These are phyloP conservation scores for Aureobasidium subglaciale DNA, from an alignment of 2,329 filamentous ascomycete genomes.

Conservation along the genomic window DNA sequence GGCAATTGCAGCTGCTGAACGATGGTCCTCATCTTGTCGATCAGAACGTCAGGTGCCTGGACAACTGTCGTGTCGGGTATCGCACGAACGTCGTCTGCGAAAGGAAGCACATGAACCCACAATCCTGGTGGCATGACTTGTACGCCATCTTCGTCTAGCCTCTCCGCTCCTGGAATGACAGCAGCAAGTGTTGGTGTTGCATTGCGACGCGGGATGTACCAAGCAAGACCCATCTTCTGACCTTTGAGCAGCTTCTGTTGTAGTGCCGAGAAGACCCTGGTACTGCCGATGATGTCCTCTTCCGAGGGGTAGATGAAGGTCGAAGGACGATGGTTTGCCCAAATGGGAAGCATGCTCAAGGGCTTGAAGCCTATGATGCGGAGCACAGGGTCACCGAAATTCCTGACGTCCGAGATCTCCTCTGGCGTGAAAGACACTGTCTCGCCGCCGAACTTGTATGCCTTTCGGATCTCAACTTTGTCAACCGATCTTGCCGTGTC, in stretches of 20 bases:
- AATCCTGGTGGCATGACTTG: slow-evolving; percentile 73
- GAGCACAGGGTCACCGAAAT: slow-evolving; percentile 76
- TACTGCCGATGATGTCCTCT: slow-evolving; percentile 81
- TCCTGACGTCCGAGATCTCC: slow-evolving; percentile 68
- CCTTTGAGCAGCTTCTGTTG: slow-evolving; percentile 78
- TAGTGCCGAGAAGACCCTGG: slow-evolving; percentile 82
- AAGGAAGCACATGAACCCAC: slow-evolving; percentile 84
- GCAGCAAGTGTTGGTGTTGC: slow-evolving; percentile 73
- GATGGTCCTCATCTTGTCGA: slow-evolving; percentile 73
- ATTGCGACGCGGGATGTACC: slow-evolving; percentile 80
- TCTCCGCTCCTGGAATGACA: slow-evolving; percentile 67
- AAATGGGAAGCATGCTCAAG: slow-evolving; percentile 63
- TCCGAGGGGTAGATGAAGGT: slow-evolving; percentile 94
- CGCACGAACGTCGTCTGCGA: slow-evolving; percentile 77
- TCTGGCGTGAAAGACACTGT: slow-evolving; percentile 80
- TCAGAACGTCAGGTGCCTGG: slow-evolving; percentile 61
- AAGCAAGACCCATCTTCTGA: slow-evolving; percentile 77
- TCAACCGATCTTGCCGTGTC: slow-evolving; percentile 72
- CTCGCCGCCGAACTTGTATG: slow-evolving; percentile 92
- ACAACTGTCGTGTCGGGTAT: slow-evolving; percentile 55
- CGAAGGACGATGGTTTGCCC: slow-evolving; percentile 80
- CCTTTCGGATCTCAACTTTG: slow-evolving; percentile 76
- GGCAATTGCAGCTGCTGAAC: slow-evolving; percentile 84
- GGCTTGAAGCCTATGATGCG: slow-evolving; percentile 93
- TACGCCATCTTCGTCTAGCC: slow-evolving; percentile 56